Base-by-base conservation (phyloP, 768 basidiomycete species). In the Cystofilobasidium macerans region DNA sequence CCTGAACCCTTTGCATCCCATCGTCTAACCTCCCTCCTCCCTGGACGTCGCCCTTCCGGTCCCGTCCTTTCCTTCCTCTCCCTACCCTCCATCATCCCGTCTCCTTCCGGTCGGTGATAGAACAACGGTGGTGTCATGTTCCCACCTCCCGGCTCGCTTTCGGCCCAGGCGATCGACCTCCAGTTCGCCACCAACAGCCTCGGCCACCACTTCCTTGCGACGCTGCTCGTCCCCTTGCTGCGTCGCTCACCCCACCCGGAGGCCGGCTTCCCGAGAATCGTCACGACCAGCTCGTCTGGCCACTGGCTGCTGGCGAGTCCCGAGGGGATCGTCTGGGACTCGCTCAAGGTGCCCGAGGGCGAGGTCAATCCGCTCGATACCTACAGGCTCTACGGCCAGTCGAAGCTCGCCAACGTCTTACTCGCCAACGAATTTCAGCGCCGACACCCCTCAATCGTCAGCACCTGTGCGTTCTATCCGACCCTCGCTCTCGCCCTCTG, bases 361-460 rank as follows among this genome's bases (percentile, higher is more conserved):
- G 4, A 38, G 33, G 43, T 20, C 0, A 42, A 43, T 0, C 36
- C 47, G 30, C 24, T 35, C 3, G 40, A 38, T 26, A 57, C 42
- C 20, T 28, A 51, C 22, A 40, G 26, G 26, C 40, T 67, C 6
- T 71, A 71, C 61, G 69, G 62, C n/a, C 69, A 69, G 43, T 51
- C 53, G 14, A 71, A 71, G 67, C 48, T 69, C 56, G 63, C 65
- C 28, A 71, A 71, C 69, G 58, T 71, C 47, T 36, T 69, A 13
- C 40, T 69, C 38, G 65, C 70, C 7, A 59, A 71, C 43, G 61
- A 69, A 36, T 57, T 69, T 24, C 53, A 67, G 5, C 62, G 56
- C 28, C 48, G 59, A 32, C 65, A 69, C 60, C 58, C 20, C 1
- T 36, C 38, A 24, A 32, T 71, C 20, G 43, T 68, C 30, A 64